Evolutionary conservation across 2,329 filamentous ascomycete genomes (phyloP).

Genomic region (Escovopsis sp.): DNA sequence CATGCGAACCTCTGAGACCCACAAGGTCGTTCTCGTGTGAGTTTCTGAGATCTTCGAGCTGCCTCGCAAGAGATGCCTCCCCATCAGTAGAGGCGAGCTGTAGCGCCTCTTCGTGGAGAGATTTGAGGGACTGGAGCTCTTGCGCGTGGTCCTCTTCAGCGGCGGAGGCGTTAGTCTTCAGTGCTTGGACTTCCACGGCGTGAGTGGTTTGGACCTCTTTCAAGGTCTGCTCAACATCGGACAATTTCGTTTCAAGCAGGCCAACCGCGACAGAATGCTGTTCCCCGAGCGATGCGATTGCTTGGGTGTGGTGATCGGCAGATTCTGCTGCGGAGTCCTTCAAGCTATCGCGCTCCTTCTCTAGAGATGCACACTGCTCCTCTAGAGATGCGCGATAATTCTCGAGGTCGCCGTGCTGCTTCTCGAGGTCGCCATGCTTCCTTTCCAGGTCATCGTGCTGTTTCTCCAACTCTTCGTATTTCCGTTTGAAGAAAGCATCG

Average conservation of each 20-base stretch:
- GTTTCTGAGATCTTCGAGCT: slow-evolving; percentile 27
- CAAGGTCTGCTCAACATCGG: slow-evolving; percentile 37
- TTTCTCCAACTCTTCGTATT: slow-evolving; percentile 44
- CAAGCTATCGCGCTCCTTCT: slow-evolving; percentile 40
- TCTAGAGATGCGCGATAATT: slow-evolving; percentile 17
- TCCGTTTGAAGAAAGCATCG: slow-evolving; percentile 49
- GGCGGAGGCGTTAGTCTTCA: slow-evolving; percentile 36
- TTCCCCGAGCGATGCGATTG: slow-evolving; percentile 27
- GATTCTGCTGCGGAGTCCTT: slow-evolving; percentile 21
- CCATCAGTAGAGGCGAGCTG: slow-evolving; percentile 29
- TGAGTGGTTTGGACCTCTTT: slow-evolving; percentile 42
- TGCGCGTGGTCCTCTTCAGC: slow-evolving; percentile 32
- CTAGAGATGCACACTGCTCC: slow-evolving; percentile 43
- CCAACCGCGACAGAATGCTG: slow-evolving; percentile 29
- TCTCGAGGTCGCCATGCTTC: no score
- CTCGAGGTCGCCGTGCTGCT: no score
- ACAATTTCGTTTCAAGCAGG: slow-evolving; percentile 35
- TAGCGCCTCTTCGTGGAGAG: slow-evolving; percentile 36
- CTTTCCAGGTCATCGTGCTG: slow-evolving; percentile 29
- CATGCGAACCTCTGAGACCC: slow-evolving; percentile 20
- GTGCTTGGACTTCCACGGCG: slow-evolving; percentile 42
- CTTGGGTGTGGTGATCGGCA: slow-evolving; percentile 24
- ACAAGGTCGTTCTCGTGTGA: slow-evolving; percentile 28
- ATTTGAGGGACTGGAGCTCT: slow-evolving; percentile 41
- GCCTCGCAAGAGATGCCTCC: slow-evolving; percentile 22